Conservation (phyloP, 2,329 filamentous ascomycete species). For the Fusarium xylarioides region DNA sequence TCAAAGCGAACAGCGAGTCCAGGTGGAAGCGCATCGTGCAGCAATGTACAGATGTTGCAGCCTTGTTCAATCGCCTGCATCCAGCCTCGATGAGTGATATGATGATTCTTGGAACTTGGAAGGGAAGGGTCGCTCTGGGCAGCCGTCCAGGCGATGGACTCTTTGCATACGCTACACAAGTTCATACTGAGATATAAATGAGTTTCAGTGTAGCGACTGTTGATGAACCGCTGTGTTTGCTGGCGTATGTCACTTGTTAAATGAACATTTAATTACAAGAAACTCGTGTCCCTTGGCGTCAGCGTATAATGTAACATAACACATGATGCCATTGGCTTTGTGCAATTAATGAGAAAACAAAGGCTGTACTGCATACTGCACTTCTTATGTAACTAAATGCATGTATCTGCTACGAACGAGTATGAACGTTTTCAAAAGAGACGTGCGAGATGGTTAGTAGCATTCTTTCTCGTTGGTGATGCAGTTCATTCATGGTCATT, state of each 20-base stretch:
- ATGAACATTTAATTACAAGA: background rate
- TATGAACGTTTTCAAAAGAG: background rate
- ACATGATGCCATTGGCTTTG: background rate
- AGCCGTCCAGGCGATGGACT: background rate
- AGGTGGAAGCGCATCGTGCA: rapidly evolving
- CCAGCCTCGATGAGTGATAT: background rate
- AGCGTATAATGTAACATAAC: background rate
- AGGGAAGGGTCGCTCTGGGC: background rate
- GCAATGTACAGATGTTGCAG: rapidly evolving
- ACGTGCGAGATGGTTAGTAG: background rate
- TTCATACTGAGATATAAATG: rapidly evolving
- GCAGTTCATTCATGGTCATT: too few species aligned
- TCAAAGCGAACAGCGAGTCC: background rate
- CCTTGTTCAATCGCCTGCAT: background rate
- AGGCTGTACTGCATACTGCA: rapidly evolving
- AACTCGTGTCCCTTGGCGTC: background rate
- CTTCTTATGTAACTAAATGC: rapidly evolving
- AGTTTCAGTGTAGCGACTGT: background rate
- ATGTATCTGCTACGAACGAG: too few species aligned
- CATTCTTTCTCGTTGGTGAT: too few species aligned
- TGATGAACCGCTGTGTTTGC: too few species aligned
- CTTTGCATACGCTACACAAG: rapidly evolving
- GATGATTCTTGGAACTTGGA: background rate
- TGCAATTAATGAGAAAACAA: background rate
- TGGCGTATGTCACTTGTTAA: too few species aligned